Base-by-base conservation (phyloP, 805 yeast species). In the Blastobotrys robertii region DNA sequence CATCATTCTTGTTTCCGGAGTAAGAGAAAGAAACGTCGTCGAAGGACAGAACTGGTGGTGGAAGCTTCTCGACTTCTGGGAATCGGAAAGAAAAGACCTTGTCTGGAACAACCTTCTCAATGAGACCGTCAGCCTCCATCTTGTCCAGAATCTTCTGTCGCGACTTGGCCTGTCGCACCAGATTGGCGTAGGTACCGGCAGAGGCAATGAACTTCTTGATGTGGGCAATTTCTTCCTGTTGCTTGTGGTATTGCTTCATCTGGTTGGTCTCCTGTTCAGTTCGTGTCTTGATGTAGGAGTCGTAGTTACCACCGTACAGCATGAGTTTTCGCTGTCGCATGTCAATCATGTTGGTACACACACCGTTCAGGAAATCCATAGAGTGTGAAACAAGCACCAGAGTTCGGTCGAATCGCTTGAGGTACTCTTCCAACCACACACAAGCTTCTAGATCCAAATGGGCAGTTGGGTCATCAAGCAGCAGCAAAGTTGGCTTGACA, bases 401-500 rank as follows among this genome's bases (percentile, higher is more conserved):
- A 50, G 86, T 88, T 64, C 94, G 80, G 68, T 92, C 97, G 66
- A 83, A 92, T 65, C 86, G 74, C 73, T 86, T 90, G 62, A 92
- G 76, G 69, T 92, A 92, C 72, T 88, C 97, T 74, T 92, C 98
- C 66, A 92, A 76, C 98, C 98, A 92, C 62, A 92, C 98, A 81
- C 97, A 90, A 47, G 98, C 98, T 69, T 88, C 97, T 64, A 92
- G 76, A 73, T 92, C 98, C 77, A 92, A 84, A 70, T 92, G 98
- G 43, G 98, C 98, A 53, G 98, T 92, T 58, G 98, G 98, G 68
- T 92, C 98, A 72, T 92, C 98, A 65, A 92, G 78, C 57, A 92
- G 71, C 60, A 92, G 73, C 56, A 92, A 70, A 41, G 97, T 88
- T 62, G 98, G 98, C 73, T 92, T 90, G 54, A 92, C 97, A 73